A percentile compares a stretch with the other conserved stretches of the same genome.
Conservation (phyloP, 768 basidiomycete species). For the Kwoniella pini region DNA sequence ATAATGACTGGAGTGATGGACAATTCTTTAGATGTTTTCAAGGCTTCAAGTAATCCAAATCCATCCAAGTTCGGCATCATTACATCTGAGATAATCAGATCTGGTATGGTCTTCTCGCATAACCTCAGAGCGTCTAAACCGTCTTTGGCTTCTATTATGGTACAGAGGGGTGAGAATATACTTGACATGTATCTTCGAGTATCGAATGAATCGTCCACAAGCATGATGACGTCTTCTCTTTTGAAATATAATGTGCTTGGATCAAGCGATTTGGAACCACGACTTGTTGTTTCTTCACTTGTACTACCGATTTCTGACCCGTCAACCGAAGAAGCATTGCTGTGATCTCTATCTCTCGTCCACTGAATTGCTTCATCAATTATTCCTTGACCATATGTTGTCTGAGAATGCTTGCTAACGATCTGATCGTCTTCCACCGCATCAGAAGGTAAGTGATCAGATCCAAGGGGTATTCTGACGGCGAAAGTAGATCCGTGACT, state of each 20-base stretch:
- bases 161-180: conserved; percentile 53
- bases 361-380: conserved; percentile 57
- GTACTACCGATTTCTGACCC: conserved; percentile 34
- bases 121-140: conserved; percentile 49
- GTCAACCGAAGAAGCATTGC: conserved; percentile 9
- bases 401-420: conserved; percentile 8
- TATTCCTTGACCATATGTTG: conserved; percentile 52
- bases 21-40: conserved; percentile 37
- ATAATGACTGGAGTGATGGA: conserved; percentile 52
- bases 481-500: conserved; percentile 54
- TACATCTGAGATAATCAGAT: conserved; percentile 54
- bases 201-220: conserved; percentile 46
- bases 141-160: conserved; percentile 50
- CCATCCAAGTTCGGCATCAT: conserved; percentile 57
- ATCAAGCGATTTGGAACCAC: conserved; percentile 50
- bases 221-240: conserved; percentile 51
- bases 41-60: conserved; percentile 46
- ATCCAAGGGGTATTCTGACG: conserved; percentile 53
- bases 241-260: conserved; percentile 54
- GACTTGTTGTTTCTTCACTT: conserved; percentile 18
- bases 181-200: conserved; percentile 30
- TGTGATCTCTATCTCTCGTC: conserved; percentile 39
- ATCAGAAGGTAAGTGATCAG: conserved; percentile 51
- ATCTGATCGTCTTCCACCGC: conserved; percentile 38
- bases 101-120: conserved; percentile 34